Conservation (phyloP, 2,329 filamentous ascomycete genomes). For the Fusarium nelsonii region DNA sequence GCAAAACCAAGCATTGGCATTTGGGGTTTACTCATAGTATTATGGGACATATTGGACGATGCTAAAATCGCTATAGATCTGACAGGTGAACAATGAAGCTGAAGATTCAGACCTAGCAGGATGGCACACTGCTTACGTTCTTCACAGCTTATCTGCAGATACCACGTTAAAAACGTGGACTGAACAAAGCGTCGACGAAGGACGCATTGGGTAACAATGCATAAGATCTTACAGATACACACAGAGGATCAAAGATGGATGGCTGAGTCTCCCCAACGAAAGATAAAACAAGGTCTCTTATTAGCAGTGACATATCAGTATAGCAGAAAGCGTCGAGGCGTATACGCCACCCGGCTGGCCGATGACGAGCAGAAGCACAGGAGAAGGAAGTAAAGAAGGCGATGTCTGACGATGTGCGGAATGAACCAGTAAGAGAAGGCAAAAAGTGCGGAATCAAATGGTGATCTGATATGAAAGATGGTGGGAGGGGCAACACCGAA, state of each 20-base stretch:
- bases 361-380: conserved; percentile 35
- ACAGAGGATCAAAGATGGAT: background rate
- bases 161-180: conserved; percentile 28
- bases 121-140: background rate
- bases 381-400: conserved; percentile 21
- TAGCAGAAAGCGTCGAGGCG: background rate
- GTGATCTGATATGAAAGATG: conserved; percentile 3
- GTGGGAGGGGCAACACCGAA: conserved; percentile 32
- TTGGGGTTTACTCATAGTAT: background rate
- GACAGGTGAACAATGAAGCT: no score
- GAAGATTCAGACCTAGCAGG: conserved; percentile 1
- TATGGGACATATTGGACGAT: conserved; percentile 17
- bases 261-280: conserved; percentile 15
- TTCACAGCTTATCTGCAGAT: conserved; percentile 18
- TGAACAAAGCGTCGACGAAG: background rate
- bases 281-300: background rate
- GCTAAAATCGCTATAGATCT: background rate
- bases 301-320: background rate
- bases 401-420: conserved; percentile 25
- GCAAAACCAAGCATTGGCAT: conserved; percentile 5
- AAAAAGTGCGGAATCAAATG: conserved; percentile 23
- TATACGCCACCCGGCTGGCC: conserved; percentile 38
- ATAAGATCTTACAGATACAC: background rate
- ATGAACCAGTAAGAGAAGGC: conserved; percentile 3
- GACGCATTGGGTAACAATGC: conserved; percentile 12